phyloP scores from a whole-genome alignment of 768 basidiomycete genomes.

The Boletus coccyginus region DNA sequence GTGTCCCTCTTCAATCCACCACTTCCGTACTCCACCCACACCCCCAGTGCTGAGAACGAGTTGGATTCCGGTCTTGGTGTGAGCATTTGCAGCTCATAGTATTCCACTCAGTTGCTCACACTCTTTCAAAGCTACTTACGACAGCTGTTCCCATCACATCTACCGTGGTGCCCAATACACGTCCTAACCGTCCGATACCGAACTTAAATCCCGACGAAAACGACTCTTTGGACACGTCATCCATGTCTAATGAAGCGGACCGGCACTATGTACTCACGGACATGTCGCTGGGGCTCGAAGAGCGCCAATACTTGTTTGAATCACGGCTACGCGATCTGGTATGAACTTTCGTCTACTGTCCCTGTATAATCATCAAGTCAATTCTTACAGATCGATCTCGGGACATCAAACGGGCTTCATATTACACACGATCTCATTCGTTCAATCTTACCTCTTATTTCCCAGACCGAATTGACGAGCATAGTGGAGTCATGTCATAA shows the following conservation, averaged over 20 bases:
- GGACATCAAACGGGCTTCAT: background rate
- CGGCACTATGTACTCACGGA: too few species aligned
- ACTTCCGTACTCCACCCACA: too few species aligned
- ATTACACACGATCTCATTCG: background rate
- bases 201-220: too few species aligned
- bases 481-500: background rate
- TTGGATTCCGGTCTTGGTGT: background rate
- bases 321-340: too few species aligned
- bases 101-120: background rate
- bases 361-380: too few species aligned
- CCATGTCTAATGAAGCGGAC: too few species aligned
- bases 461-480: background rate
- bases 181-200: too few species aligned
- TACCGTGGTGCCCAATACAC: too few species aligned
- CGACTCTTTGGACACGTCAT: too few species aligned
- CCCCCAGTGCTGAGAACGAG: background rate
- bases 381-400: background rate
- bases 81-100: too few species aligned
- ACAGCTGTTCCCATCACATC: background rate
- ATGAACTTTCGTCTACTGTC: background rate
- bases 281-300: too few species aligned
- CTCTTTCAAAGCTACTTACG: background rate
- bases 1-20: background rate
- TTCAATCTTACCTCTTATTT: background rate
- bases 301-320: too few species aligned